A percentile compares a stretch with the other conserved stretches of the same genome.
Conservation (phyloP, 352 stramenopile genomes). For the Phytophthora ohioensis region DNA sequence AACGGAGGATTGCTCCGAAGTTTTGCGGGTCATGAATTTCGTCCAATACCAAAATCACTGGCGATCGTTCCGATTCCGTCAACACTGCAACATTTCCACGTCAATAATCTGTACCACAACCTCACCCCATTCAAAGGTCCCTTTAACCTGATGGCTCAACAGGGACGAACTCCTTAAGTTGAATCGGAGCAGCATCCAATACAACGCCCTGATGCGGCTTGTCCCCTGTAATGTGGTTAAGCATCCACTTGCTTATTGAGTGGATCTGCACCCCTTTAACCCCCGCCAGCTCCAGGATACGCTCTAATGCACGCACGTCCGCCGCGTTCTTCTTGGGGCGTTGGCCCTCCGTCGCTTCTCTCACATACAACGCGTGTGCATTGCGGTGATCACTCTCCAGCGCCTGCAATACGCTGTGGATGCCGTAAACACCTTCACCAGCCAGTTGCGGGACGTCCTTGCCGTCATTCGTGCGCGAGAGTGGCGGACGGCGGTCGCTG, state of each 20-base stretch:
- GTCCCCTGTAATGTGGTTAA: conserved; percentile 85
- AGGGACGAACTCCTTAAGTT: conserved; percentile 63
- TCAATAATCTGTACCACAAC: not conserved
- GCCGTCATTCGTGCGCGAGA: conserved; percentile 41
- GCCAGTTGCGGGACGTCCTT: conserved; percentile 57
- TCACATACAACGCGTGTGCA: conserved; percentile 63
- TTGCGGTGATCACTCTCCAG: conserved; percentile 66
- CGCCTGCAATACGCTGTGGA: conserved; percentile 77
- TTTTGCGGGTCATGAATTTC: conserved; percentile 88
- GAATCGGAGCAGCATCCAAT: conserved; percentile 71
- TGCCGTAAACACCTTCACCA: conserved; percentile 73
- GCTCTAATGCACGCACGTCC: conserved; percentile 46
- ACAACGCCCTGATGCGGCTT: conserved; percentile 87
- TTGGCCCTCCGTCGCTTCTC: conserved; percentile 41
- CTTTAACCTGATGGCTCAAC: conserved; percentile 49
- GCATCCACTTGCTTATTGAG: conserved; percentile 77
- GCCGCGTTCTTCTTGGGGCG: conserved; percentile 37
- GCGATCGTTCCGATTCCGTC: conserved; percentile 43
- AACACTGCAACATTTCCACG: conserved; percentile 34
- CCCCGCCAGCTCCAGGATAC: conserved; percentile 57
- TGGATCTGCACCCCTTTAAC: conserved; percentile 35
- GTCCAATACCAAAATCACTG: conserved; percentile 78
- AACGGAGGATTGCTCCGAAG: conserved; percentile 81
- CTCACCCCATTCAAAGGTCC: not conserved
- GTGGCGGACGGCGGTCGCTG: conserved; percentile 19